Base-by-base conservation (phyloP, 2,329 filamentous ascomycete species). In the Epichloe glyceriae region DNA sequence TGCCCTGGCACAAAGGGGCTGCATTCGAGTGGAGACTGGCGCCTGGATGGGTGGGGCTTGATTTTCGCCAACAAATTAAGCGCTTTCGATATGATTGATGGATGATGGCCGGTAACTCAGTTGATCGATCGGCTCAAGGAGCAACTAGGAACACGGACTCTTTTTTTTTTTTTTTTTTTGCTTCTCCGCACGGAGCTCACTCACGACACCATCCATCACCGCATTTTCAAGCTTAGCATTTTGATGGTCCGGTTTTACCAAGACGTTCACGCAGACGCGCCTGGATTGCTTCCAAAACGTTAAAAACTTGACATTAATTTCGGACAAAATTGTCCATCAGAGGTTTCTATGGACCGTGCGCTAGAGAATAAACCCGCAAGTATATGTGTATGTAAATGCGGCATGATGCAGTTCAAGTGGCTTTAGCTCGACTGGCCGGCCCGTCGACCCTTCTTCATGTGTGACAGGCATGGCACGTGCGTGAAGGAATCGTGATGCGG, bases 281-380 rank as follows among this genome's bases (percentile, higher is more conserved):
- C 19, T 19, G 3, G 10, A 44, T n/a, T 20, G 34, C 15, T n/a
- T 33, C 5, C 37, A 20, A 50, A 39, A 38, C 8, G 38, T 22
- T 22, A 47, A 20, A 30, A 30, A 33, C 35, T 52, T 42, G 35
- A 19, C 15, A 41, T 49, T 40, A 49, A 45, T 12, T 38, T 38
- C n/a, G 34, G 33, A 44, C 37, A 6, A 44, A 26, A 11, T 20
- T 5, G 40, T 44, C 48, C 45, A 41, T 22, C n/a, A 34, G 26
- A 11, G 8, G 22, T 6, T 45, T 48, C 51, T 50, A 48, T 47
- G 19, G 33, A 46, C 44, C n/a, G 33, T 46, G 34, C 48, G 48
- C 51, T 53, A 26, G 40, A 46, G 17, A 41, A 41, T 45, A 42
- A 52, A 38, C 19, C 39, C 48, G 39, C 37, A 50, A 34, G 34